Base-by-base conservation (phyloP, 129 eudicot genomes). In the Mikania micrantha region DNA sequence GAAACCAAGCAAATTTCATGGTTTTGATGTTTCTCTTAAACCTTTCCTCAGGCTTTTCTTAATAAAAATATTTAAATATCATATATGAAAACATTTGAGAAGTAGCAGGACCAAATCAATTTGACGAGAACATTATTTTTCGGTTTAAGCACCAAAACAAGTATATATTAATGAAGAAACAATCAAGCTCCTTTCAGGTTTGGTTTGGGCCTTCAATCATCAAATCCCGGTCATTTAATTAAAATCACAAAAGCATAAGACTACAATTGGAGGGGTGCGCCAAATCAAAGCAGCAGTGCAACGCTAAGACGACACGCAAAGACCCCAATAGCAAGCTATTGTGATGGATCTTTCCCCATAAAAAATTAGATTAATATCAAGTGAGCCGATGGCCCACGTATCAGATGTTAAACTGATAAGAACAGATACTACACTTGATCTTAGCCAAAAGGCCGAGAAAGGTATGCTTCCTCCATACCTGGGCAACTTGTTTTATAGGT, bases 401-500 rank as follows among this genome's bases (percentile, higher is more conserved):
- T 70, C 56, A 70, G 45, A 59, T 59, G 31, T 59, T 59, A 59
- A 59, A 59, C 64, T 60, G 90, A 87, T 87, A 87, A 87, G 88
- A 84, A 87, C 90, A 87, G 90, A 87, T 84, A 84, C 90, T 85
- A 85, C 87, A 81, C 90, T 84, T 84, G 95, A 87, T 87, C 90
- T 87, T 81, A 87, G 85, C 90, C 95, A 84, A 84, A 87, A 87
- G 90, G 95, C 90, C 90, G 90, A 84, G 90, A 87, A 87, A 87
- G 95, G 94, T 87, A 87, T 87, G 87, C 67, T 42, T 75, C 5
- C 0, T 25, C 9, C 0, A 0, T 69, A 17, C 56, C 2, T 54
- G 27, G 56, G 66, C 66, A 13, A 0, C 32, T 27, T 56, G 28
- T 4, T 71, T 42, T 41, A 28, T 58, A 19, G 9, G 5, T 35